Conservation (phyloP, 352 stramenopile species). For the Phytophthora agathidicida region DNA sequence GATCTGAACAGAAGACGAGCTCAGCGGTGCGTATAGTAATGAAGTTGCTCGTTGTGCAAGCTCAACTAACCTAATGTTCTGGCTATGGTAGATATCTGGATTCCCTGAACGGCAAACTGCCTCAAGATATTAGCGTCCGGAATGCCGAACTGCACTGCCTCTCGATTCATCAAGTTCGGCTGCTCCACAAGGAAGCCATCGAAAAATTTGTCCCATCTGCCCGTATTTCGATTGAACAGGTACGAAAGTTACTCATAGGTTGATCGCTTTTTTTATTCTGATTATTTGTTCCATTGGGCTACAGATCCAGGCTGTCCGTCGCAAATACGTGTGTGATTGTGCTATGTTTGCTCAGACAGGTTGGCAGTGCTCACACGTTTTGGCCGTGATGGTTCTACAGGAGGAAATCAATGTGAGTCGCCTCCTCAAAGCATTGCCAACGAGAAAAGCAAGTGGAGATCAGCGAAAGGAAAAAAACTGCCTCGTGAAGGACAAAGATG, state of each 20-base stretch:
- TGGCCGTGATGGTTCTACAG: slow-evolving; percentile 11
- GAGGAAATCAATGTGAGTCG: neutral
- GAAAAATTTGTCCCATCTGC: neutral
- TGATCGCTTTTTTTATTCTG: neutral
- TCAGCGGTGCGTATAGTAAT: neutral
- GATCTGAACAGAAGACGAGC: neutral
- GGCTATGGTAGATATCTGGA: slow-evolving; percentile 8
- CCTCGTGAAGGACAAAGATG: neutral
- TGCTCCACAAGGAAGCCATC: neutral
- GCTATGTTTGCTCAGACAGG: slow-evolving; percentile 8
- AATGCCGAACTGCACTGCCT: slow-evolving; percentile 5
- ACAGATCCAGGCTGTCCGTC: slow-evolving; percentile 5
- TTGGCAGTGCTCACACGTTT: slow-evolving; percentile 11
- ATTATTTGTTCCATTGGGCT: neutral
- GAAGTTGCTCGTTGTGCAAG: too few species aligned
- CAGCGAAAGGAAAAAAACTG: slow-evolving; percentile 4
- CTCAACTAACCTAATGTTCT: too few species aligned
- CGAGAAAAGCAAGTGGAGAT: slow-evolving; percentile 2
- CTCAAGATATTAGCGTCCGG: neutral
- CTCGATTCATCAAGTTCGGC: slow-evolving; percentile 8
- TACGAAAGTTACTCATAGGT: neutral
- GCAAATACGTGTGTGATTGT: slow-evolving; percentile 12
- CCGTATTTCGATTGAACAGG: neutral
- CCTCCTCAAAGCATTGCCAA: slow-evolving; percentile 2
- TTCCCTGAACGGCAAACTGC: slow-evolving; percentile 6